A percentile compares a stretch with the other conserved stretches of the same genome.
These are phyloP conservation scores for Pythium phragmitis DNA, from an alignment of 352 stramenopile species.

Conservation along the genomic window DNA sequence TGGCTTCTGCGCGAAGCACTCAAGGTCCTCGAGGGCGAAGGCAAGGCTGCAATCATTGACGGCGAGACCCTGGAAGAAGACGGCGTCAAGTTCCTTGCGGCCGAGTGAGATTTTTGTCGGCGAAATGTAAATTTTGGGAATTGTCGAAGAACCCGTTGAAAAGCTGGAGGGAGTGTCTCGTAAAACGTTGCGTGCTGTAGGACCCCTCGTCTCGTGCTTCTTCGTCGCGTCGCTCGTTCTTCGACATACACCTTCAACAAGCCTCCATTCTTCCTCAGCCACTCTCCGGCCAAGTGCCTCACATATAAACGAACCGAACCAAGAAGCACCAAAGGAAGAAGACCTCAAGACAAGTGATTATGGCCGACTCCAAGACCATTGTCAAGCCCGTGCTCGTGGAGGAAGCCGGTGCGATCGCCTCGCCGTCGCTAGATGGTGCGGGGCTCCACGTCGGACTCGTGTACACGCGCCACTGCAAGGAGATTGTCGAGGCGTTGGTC, in stretches of 20 bases:
- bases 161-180: background rate
- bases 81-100: constrained; percentile 82
- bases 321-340: background rate
- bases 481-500: constrained; percentile 27
- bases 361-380: constrained; percentile 27
- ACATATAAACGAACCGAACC: background rate
- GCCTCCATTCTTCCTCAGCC: background rate
- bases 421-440: constrained; percentile 25
- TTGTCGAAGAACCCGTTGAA: background rate
- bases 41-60: constrained; percentile 78
- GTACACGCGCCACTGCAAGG: constrained; percentile 26
- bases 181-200: background rate
- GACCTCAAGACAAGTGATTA: background rate
- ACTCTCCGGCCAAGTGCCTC: background rate
- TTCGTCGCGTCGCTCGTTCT: constrained; percentile 7
- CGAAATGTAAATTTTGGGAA: constrained; percentile 17
- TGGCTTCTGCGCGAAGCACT: constrained; percentile 81
- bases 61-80: constrained; percentile 83
- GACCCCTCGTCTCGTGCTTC: background rate
- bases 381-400: constrained; percentile 39
- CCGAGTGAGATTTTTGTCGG: constrained; percentile 35
- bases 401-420: constrained; percentile 30
- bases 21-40: constrained; percentile 69
- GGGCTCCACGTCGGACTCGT: constrained; percentile 22
- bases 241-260: background rate